Conservation (phyloP, 345 rosid species). For the Hevea brasiliensis region DNA sequence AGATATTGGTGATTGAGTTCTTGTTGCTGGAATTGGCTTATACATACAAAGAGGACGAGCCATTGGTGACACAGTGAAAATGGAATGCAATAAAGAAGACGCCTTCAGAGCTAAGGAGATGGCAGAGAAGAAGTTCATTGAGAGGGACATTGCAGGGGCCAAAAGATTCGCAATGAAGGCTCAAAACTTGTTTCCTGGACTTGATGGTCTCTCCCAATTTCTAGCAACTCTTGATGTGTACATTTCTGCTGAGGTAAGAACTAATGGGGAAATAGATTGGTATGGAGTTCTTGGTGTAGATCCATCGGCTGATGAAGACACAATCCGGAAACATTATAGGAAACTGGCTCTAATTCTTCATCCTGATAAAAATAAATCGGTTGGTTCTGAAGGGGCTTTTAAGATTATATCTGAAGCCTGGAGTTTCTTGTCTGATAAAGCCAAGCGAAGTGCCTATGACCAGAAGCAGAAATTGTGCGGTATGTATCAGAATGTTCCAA, state of each 20-base stretch:
- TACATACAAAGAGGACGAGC: too few species aligned
- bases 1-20: slow-evolving; percentile 7
- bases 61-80: neutral
- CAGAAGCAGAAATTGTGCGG: slow-evolving; percentile 32
- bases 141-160: slow-evolving; percentile 41
- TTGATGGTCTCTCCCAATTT: slow-evolving; percentile 48
- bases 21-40: neutral
- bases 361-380: slow-evolving; percentile 42
- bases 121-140: slow-evolving; percentile 45
- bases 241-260: slow-evolving; percentile 25
- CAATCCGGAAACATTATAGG: slow-evolving; percentile 33
- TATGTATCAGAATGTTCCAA: slow-evolving; percentile 11
- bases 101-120: slow-evolving; percentile 42
- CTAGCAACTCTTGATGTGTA: slow-evolving; percentile 40
- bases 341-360: slow-evolving; percentile 41
- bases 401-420: slow-evolving; percentile 48
- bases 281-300: slow-evolving; percentile 47
- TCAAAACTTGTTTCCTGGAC: slow-evolving; percentile 35
- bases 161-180: slow-evolving; percentile 42
- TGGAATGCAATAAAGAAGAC: slow-evolving; percentile 44
- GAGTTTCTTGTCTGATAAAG: slow-evolving; percentile 41
- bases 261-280: slow-evolving; percentile 50
- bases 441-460: slow-evolving; percentile 43
- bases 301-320: slow-evolving; percentile 45
- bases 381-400: slow-evolving; percentile 53